These are phyloP conservation scores for Ogataea glucozyma DNA, from an alignment of 805 yeast genomes.

Conservation along the genomic window DNA sequence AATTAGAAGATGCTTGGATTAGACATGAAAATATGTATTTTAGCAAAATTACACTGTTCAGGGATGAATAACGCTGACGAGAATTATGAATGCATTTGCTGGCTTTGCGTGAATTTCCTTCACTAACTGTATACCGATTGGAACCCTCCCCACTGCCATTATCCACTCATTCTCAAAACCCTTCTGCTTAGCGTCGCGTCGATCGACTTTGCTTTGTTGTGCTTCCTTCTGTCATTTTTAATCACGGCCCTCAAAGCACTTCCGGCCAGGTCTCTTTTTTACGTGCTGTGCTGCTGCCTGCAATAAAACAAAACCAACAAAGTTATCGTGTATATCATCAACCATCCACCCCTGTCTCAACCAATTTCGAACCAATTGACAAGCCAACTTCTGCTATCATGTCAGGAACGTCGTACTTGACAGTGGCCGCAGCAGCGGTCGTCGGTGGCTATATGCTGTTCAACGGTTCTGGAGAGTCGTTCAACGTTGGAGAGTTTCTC, in stretches of 20 bases:
- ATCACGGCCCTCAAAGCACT: background rate
- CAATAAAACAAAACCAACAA: constrained; percentile 2
- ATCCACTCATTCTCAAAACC: too few relatives aligned
- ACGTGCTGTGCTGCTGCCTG: too few relatives aligned
- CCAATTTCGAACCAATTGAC: background rate
- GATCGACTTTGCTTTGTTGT: constrained; percentile 6
- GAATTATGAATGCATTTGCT: too few relatives aligned
- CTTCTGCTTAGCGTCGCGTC: too few relatives aligned
- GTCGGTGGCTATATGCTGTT: constrained; percentile 63
- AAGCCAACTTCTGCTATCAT: constrained; percentile 1
- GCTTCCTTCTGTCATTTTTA: background rate
- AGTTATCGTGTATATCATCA: background rate
- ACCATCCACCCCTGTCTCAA: background rate
- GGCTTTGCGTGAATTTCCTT: too few relatives aligned
- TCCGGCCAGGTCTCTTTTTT: constrained; percentile 1
- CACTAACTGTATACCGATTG: too few relatives aligned
- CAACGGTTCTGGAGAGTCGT: constrained; percentile 89
- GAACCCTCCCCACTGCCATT: too few relatives aligned
- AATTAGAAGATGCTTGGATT: too few relatives aligned
- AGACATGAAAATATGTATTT: too few relatives aligned
- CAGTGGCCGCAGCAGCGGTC: constrained; percentile 31
- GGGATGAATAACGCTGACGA: too few relatives aligned
- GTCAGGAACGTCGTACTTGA: constrained; percentile 29
- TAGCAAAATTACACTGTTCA: too few relatives aligned
- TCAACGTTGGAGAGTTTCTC: constrained; percentile 88